Evolutionary conservation across 768 basidiomycete genomes (phyloP).

Genomic region (Kondoa malvinella): DNA sequence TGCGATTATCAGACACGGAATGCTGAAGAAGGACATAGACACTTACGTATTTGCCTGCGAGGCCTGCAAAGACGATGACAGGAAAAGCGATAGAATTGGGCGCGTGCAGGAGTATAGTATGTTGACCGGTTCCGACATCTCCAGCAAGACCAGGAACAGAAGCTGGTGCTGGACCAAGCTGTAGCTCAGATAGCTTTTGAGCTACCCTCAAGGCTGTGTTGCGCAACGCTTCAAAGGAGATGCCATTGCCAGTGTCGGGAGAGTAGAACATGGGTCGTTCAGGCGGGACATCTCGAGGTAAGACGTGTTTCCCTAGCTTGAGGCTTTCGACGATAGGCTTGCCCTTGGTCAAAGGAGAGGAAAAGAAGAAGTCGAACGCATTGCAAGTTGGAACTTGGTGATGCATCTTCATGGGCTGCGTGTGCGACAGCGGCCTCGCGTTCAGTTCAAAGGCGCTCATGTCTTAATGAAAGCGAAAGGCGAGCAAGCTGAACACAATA

Average conservation of each 20-base stretch:
- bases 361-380: not conserved
- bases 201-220: not conserved
- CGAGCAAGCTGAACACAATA: not conserved
- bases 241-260: not conserved
- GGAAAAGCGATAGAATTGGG: conserved; percentile 27
- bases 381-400: not conserved
- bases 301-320: not conserved
- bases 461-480: not conserved
- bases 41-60: conserved; percentile 13
- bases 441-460: not conserved
- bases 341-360: not conserved
- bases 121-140: conserved; percentile 19
- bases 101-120: conserved; percentile 24
- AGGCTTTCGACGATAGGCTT: not conserved
- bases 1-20: no score
- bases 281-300: not conserved
- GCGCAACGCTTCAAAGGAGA: not conserved
- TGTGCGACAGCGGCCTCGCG: not conserved
- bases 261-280: not conserved
- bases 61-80: conserved; percentile 24
- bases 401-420: not conserved
- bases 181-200: not conserved
- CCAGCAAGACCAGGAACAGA: not conserved
- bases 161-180: not conserved
- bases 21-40: conserved; percentile 5